Percentiles rank a stretch among this genome's conserved stretches.
Evolutionary conservation across 148 eudicot species (phyloP).

Genomic region (Rhododendron williamsianum): DNA sequence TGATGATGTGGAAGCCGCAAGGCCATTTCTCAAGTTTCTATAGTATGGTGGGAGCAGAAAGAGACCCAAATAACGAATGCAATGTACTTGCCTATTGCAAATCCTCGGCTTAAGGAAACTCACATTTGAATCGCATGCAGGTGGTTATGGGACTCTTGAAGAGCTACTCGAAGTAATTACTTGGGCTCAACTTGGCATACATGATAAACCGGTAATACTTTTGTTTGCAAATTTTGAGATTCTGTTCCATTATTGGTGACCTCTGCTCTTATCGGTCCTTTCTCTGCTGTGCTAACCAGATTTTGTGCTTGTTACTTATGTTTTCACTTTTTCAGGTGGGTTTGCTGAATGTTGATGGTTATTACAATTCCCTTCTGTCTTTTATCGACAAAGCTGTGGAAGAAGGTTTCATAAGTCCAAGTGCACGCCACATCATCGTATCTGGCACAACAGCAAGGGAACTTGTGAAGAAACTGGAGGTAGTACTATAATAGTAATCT

Average conservation of each 20-base stretch:
- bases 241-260: not conserved
- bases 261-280: not conserved
- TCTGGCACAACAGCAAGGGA: conserved; percentile 86
- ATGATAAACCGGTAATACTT: conserved; percentile 79
- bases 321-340: conserved; percentile 56
- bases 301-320: not conserved
- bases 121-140: conserved; percentile 27
- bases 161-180: conserved; percentile 95
- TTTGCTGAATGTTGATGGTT: conserved; percentile 91
- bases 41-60: not conserved
- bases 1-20: not conserved
- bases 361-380: conserved; percentile 75
- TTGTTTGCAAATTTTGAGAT: not conserved
- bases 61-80: not conserved
- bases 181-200: conserved; percentile 99
- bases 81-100: not conserved
- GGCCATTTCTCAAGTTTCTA: not conserved
- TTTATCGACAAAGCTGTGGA: conserved; percentile 97
- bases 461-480: conserved; percentile 84
- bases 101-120: not conserved
- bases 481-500: not conserved
- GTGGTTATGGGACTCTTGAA: conserved; percentile 97
- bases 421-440: conserved; percentile 80
- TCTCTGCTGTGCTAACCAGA: not conserved
- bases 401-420: conserved; percentile 89